A percentile compares a stretch with the other conserved stretches of the same genome.
phyloP scores from a whole-genome alignment of 2,329 filamentous ascomycete species.

The Colletotrichum kahawae region DNA sequence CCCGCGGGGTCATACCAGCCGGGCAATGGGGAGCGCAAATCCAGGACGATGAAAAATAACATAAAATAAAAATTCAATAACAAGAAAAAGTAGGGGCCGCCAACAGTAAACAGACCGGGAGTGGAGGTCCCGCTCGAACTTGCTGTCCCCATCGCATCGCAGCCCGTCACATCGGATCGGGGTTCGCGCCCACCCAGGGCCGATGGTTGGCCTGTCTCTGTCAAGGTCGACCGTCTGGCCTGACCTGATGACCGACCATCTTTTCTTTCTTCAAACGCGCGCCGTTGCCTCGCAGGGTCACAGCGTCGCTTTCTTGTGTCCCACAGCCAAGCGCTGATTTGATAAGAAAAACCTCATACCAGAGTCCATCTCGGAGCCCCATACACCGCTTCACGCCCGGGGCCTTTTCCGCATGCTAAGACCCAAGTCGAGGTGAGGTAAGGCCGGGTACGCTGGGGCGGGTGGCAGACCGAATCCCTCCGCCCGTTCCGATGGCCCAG shows the following conservation, averaged over 20 bases:
- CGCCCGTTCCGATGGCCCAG: conserved; percentile 2
- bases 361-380: not conserved
- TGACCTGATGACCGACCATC: not conserved
- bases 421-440: not conserved
- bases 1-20: not conserved
- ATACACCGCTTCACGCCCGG: not conserved
- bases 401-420: not conserved
- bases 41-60: not conserved
- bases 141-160: not conserved
- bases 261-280: not conserved
- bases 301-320: not conserved
- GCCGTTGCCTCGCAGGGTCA: conserved; percentile 2
- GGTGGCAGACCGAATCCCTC: not conserved
- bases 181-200: conserved; percentile 3
- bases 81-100: not conserved
- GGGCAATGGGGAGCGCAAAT: not conserved
- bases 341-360: conserved; percentile 2
- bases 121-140: not conserved
- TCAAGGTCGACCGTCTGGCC: not conserved
- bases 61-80: not conserved
- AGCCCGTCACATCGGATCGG: not conserved
- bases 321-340: not conserved
- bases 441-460: not conserved
- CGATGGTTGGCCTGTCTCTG: not conserved
- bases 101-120: not conserved